Evolutionary conservation across 2,329 filamentous ascomycete genomes (phyloP).

Genomic region (Pseudogymnoascus destructans): DNA sequence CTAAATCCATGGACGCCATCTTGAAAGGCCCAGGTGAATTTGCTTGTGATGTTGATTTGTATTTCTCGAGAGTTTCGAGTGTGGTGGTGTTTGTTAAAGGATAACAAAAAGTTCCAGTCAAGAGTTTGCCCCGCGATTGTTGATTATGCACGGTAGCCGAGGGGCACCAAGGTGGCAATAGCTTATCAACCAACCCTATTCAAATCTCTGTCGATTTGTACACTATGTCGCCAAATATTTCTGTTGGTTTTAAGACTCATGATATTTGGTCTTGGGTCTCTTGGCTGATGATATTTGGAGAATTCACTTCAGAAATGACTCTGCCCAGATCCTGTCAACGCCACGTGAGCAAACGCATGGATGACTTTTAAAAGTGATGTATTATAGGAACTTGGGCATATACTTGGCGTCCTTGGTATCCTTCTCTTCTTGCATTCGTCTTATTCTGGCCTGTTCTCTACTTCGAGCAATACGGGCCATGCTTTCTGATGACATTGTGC

Average conservation of each 20-base stretch:
- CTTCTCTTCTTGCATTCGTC: conserved; percentile 17
- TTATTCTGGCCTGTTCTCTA: conserved; percentile 15
- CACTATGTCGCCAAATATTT: background rate
- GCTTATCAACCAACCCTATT: conserved; percentile 6
- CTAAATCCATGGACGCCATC: conserved; percentile 47
- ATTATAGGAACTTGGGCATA: conserved; percentile 2
- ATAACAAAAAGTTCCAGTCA: conserved; percentile 8
- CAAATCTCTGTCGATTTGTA: conserved; percentile 5
- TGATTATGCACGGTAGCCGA: conserved; percentile 10
- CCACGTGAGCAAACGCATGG: background rate
- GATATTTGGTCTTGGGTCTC: background rate
- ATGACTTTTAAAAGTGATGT: background rate
- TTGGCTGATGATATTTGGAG: conserved; percentile 5
- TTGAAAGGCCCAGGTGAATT: conserved; percentile 16
- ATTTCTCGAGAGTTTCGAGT: conserved; percentile 3
- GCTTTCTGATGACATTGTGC: background rate
- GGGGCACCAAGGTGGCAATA: conserved; percentile 2
- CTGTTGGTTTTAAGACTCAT: conserved; percentile 3
- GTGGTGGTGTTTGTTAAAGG: conserved; percentile 7
- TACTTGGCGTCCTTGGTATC: conserved; percentile 14
- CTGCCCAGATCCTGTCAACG: background rate
- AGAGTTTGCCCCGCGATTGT: conserved; percentile 10
- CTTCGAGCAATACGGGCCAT: conserved; percentile 4
- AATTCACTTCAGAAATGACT: conserved; percentile 9
- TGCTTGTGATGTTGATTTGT: background rate